Percentiles rank a stretch among this genome's conserved stretches.
phyloP scores from a whole-genome alignment of 106 monocot species.

The Platanthera guangdongensis region DNA sequence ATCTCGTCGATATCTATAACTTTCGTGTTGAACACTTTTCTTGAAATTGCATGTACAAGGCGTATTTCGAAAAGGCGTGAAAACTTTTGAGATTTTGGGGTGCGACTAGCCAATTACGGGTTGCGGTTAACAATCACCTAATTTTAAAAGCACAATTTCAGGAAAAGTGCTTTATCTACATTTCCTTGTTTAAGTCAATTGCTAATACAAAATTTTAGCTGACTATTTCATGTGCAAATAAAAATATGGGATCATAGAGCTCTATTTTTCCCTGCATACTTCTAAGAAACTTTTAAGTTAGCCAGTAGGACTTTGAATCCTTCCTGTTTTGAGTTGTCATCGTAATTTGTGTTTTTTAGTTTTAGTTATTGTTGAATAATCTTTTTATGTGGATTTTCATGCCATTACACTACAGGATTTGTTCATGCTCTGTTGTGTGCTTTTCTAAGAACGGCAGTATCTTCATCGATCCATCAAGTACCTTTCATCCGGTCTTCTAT shows the following conservation, averaged over 20 bases:
- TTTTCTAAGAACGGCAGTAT: conserved; percentile 33
- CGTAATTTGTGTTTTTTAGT: background rate
- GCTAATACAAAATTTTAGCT: background rate
- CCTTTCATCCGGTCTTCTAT: conserved; percentile 20
- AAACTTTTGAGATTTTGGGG: too few species aligned
- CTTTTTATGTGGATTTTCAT: background rate
- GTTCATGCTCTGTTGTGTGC: conserved; percentile 27
- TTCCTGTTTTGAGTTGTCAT: background rate
- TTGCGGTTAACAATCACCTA: too few species aligned
- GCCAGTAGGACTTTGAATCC: background rate
- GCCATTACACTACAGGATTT: conserved; percentile 14
- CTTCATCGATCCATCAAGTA: conserved; percentile 31
- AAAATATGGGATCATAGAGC: background rate
- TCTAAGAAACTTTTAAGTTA: background rate
- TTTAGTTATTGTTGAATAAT: background rate
- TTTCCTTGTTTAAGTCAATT: background rate
- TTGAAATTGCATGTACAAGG: too few species aligned
- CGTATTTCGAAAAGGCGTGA: too few species aligned
- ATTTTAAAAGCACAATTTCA: too few species aligned
- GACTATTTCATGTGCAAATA: background rate
- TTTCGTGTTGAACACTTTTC: too few species aligned
- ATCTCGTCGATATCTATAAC: too few species aligned
- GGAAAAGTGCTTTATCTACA: too few species aligned
- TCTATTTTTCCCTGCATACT: background rate
- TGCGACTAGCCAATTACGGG: too few species aligned